Evolutionary conservation across 106 monocot species (phyloP), one percentile per base, ranked within the genome.

Genomic region (Apostasia shenzhenica): DNA sequence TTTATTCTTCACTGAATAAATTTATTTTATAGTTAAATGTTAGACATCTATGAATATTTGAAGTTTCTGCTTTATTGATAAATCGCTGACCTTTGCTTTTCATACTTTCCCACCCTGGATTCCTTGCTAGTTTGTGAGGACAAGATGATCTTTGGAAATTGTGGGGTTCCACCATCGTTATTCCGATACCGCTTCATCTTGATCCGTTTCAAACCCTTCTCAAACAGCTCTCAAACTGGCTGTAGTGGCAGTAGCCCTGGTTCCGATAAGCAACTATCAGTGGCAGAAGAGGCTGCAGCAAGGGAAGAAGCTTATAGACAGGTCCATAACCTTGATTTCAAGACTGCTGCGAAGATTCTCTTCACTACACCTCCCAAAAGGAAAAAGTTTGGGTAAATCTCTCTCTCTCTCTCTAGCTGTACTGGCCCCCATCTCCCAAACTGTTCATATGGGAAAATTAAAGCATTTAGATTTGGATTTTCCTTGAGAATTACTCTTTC

Each of bases 371-470:
- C 88, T 67, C 92, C 92, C 60, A 83, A 86, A 70, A 74, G 54
- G 77, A 88, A 88, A 69, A 76, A 83, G 62, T 93, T 88, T 53
- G 92, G 92, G 92, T 88, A 63, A 56, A 50, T 42, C 50, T 45
- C 43, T 3, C 38, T 26, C 6, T 8, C 7, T 8, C 42, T 45
- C 67, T 26, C 55, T 51, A 14, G 3, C 7, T 26, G 26, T 26
- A 26, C 26, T 26, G 26, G 26, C 26, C 26, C 26, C 26, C 26
- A 26, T 26, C 26, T 26, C 26, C 26, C 26, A 0, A 26, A 26
- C 26, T 26, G 2, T 65, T 65, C 6, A 1, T 48, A 3, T 65
- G 1, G 26, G 14, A 12, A 2, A 65, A 26, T 65, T 26, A 26
- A 26, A 26, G 26, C 26, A 26, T n/a, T 49, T 51, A 41, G 11